Evolutionary conservation across 176 grass and related monocot species (phyloP).

Genomic region (Echinochloa phyllopogon): DNA sequence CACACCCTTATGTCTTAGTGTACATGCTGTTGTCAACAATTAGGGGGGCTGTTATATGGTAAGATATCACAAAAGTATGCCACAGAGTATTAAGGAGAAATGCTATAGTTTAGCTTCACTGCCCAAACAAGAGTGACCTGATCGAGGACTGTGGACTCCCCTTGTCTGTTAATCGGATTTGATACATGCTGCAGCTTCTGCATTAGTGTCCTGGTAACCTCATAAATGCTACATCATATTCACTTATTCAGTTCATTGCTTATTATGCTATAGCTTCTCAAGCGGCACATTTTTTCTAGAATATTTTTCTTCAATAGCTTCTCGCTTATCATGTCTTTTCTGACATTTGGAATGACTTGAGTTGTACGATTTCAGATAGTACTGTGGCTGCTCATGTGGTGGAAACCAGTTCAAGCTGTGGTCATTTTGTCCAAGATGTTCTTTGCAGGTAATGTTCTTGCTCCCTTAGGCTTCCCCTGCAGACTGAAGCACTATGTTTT

Average conservation of each 20-base stretch:
- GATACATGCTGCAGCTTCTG: not conserved
- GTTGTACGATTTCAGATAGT: conserved; percentile 48
- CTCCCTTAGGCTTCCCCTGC: not conserved
- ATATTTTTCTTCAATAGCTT: not conserved
- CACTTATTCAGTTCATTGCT: not conserved
- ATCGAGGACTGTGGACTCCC: not conserved
- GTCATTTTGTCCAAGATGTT: conserved; percentile 74
- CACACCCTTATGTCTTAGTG: not conserved
- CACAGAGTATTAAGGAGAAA: not conserved
- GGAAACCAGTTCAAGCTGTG: conserved; percentile 60
- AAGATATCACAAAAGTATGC: not conserved
- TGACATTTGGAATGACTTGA: conserved; percentile 21
- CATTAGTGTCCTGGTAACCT: not conserved
- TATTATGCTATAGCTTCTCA: not conserved
- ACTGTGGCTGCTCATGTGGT: conserved; percentile 74
- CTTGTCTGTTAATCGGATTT: not conserved
- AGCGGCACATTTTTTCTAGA: not conserved
- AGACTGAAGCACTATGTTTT: conserved; percentile 13
- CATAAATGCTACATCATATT: not conserved
- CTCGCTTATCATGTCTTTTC: not conserved
- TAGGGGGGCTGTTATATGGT: not conserved
- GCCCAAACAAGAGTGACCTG: not conserved
- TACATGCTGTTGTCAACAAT: not conserved
- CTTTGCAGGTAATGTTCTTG: conserved; percentile 56
- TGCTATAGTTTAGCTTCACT: not conserved